Base-by-base conservation (phyloP, 768 basidiomycete species). In the Amanita muscaria region DNA sequence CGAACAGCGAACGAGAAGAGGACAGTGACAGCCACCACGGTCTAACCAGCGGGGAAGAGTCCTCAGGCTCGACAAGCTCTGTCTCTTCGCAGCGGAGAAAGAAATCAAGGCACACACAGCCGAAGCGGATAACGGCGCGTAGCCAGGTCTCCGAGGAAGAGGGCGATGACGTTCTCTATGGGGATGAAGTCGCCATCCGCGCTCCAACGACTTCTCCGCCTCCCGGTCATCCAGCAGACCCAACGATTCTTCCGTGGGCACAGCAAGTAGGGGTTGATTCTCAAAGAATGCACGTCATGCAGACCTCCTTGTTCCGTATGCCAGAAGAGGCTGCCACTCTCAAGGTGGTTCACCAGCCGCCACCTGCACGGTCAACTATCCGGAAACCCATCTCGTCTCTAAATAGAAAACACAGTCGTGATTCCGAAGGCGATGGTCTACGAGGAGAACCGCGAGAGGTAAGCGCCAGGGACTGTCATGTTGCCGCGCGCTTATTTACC, bases 281-380 rank as follows among this genome's bases (percentile, higher is more conserved):
- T 11, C 87, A 88, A 60, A 83, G 81, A 64, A 79, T 92, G 73
- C 86, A 90, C 55, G 87, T 93, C 43, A 94, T 94, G 91, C 91
- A 94, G 56, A 80, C 86, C 0, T 83, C 86, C 25, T 64, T 94
- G 42, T 94, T 94, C 57, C 74, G 82, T 35, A 69, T 78, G 59
- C 81, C 81, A 11, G 83, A 87, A 57, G 82, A 84, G 55, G 80
- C 76, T 11, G 83, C 74, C 1, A 77, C 76, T 2, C 66, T 84
- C 44, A 74, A 71, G 51, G 76, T 74, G 25, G 53, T 76, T 52
- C 53, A 53, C 33, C 51, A 59, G 33, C 52, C 48, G 23, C 48
- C 51, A 15, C 62, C 62, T 12, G 49, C 61, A 15, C 64, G 62
- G 51, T 49, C 61, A 53, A 60, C 57, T 41, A 43, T 67, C 24